Evolutionary conservation across 345 rosid species (phyloP), one percentile per base, ranked within the genome.

Genomic region (Populus davidiana): DNA sequence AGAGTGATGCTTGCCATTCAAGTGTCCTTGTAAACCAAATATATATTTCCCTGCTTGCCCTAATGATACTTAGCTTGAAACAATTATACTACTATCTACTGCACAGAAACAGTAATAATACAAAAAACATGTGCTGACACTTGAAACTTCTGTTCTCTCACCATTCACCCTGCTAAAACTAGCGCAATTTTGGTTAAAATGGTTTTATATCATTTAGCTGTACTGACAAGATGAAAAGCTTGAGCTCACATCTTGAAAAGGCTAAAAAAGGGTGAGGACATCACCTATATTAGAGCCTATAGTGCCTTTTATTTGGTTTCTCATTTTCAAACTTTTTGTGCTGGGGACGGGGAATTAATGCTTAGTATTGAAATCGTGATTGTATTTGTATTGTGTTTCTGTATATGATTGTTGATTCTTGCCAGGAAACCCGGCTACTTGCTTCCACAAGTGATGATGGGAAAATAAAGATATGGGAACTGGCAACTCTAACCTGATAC

Each of bases 391-490:
- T 5, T 54, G 13, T 8, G 59, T 39, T 54, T 54, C 21, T 14
- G 36, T 56, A 2, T 11, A 41, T 29, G 9, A 41, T 17, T 63
- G 36, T 47, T 29, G 43, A 11, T 21, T 73, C 33, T 75, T 76
- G 43, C 27, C 90, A 91, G 91, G 91, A 82, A 65, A 83, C 67
- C 59, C 87, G 85, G 59, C 81, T 91, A 31, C 89, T 95, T 79
- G 98, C 98, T 23, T 95, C 98, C 43, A 88, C 90, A 2, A 88
- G 99, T 65, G 98, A 94, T 75, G 98, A 94, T 77, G 94, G 91
- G 69, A 86, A 76, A 2, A 86, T 91, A 80, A 90, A 89, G 89
- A 82, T 94, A 54, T 92, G 98, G 97, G 86, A 86, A 86, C 85
- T 90, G 68, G 82, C 78, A 83, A 76, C 82, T 52, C 68, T 73